These are phyloP conservation scores for Cyclocybe cylindracea DNA, from an alignment of 768 basidiomycete genomes.

Conservation along the genomic window DNA sequence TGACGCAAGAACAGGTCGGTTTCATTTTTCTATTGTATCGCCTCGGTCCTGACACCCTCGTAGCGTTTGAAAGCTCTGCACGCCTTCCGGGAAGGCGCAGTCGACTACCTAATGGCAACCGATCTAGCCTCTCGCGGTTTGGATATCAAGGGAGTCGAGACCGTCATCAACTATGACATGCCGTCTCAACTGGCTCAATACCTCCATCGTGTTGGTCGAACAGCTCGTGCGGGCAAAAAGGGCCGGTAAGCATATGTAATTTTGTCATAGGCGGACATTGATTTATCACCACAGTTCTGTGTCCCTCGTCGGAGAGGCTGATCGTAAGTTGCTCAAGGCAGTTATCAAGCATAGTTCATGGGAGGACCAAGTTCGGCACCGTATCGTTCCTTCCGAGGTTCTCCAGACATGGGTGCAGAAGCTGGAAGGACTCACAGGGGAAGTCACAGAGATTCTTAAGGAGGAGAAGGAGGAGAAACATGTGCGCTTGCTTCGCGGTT, in stretches of 20 bases:
- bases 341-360: constrained; percentile 86
- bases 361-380: constrained; percentile 84
- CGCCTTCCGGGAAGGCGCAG: constrained; percentile 81
- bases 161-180: constrained; percentile 99
- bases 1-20: constrained; percentile 91
- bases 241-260: constrained; percentile 68
- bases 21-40: background rate
- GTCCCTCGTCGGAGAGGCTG: constrained; percentile 93
- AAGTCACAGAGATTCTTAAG: constrained; percentile 75
- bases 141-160: constrained; percentile 97
- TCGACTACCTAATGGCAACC: constrained; percentile 95
- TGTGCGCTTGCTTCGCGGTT: constrained; percentile 38
- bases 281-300: constrained; percentile 63
- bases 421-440: constrained; percentile 69
- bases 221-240: constrained; percentile 90
- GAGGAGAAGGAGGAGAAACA: constrained; percentile 98
- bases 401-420: constrained; percentile 70
- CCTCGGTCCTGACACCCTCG: background rate
- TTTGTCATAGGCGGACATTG: background rate
- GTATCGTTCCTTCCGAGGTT: constrained; percentile 78
- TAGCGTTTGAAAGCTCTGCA: constrained; percentile 87
- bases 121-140: constrained; percentile 94
- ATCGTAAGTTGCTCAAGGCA: constrained; percentile 94
- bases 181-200: constrained; percentile 91
- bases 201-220: constrained; percentile 95